Conservation (phyloP, 2,329 filamentous ascomycete genomes). For the Cordyceps fumosorosea region DNA sequence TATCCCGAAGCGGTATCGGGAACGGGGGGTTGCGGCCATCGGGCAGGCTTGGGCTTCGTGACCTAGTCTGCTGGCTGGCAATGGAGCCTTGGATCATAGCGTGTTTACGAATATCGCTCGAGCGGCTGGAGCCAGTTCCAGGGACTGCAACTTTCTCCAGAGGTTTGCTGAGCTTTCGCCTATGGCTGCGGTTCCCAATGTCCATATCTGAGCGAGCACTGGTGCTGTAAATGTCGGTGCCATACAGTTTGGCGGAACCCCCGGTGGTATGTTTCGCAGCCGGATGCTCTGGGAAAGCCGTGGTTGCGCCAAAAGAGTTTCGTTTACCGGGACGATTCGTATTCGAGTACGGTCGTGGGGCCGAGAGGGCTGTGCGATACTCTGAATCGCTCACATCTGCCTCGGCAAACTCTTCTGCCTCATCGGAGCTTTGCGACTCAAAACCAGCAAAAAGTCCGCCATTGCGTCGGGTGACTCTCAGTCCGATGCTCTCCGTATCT, state of each 20-base stretch:
- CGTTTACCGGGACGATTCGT: conserved; percentile 35
- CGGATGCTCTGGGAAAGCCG: conserved; percentile 38
- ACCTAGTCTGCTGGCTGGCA: conserved; percentile 57
- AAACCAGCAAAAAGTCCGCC: conserved; percentile 87
- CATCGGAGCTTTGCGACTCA: conserved; percentile 63
- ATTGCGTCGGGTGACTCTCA: conserved; percentile 65
- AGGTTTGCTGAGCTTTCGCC: conserved; percentile 28
- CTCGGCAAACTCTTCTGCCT: conserved; percentile 56
- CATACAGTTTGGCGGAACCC: conserved; percentile 28
- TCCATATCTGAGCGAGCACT: conserved; percentile 32
- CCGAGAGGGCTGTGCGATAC: conserved; percentile 58
- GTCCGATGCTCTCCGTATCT: conserved; percentile 51
- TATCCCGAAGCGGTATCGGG: conserved; percentile 83
- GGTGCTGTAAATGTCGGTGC: conserved; percentile 40
- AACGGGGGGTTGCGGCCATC: conserved; percentile 69
- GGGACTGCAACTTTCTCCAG: conserved; percentile 33
- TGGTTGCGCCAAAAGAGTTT: conserved; percentile 31
- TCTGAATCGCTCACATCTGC: conserved; percentile 60
- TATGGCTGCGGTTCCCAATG: conserved; percentile 16
- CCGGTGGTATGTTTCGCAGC: conserved; percentile 22
- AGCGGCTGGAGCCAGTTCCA: conserved; percentile 34
- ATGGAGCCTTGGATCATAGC: conserved; percentile 77
- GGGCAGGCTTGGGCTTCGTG: conserved; percentile 58
- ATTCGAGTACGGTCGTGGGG: conserved; percentile 46
- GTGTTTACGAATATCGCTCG: conserved; percentile 65